These are phyloP conservation scores for Porogramme epimiltina DNA, from an alignment of 1,284 basidiomycete species.

Conservation along the genomic window DNA sequence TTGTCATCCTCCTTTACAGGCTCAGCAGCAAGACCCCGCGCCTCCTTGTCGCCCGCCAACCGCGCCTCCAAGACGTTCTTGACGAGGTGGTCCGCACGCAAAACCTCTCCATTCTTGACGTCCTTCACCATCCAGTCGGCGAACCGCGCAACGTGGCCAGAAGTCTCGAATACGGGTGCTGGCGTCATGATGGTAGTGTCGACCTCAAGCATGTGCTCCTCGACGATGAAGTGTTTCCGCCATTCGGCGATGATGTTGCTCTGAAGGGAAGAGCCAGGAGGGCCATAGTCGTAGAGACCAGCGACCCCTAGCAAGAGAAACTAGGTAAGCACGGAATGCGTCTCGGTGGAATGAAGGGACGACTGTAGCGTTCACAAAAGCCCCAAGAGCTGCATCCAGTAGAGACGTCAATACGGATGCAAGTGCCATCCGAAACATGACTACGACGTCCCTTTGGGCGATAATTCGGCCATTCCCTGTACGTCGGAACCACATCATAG, in stretches of 20 bases:
- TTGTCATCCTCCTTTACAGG: slow-evolving; percentile 60
- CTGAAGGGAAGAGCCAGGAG: slow-evolving; percentile 93
- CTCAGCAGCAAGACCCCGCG: slow-evolving; percentile 70
- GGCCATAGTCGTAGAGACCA: slow-evolving; percentile 95
- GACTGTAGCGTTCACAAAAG: too few relatives aligned
- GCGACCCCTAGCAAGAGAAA: slow-evolving; percentile 70
- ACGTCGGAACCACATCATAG: too few relatives aligned
- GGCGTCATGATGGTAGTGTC: slow-evolving; percentile 99
- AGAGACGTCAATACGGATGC: too few relatives aligned
- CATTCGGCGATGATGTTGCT: slow-evolving; percentile 97
- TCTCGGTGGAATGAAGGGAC: too few relatives aligned
- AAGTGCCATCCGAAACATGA: too few relatives aligned
- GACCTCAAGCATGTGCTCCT: slow-evolving; percentile 98
- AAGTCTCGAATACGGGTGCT: slow-evolving; percentile 94
- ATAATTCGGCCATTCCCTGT: too few relatives aligned
- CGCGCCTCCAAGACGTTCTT: slow-evolving; percentile 92
- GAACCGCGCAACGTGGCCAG: slow-evolving; percentile 97
- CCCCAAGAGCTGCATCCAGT: too few relatives aligned
- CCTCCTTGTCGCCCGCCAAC: slow-evolving; percentile 90
- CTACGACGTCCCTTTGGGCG: too few relatives aligned
- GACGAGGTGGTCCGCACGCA: slow-evolving; percentile 96
- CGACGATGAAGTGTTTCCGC: slow-evolving; percentile 98
- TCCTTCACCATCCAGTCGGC: slow-evolving; percentile 99
- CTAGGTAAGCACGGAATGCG: too few relatives aligned
- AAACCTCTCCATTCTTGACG: slow-evolving; percentile 90